Conservation (phyloP, 202 grass and related monocot species). For the Setaria viridis region DNA sequence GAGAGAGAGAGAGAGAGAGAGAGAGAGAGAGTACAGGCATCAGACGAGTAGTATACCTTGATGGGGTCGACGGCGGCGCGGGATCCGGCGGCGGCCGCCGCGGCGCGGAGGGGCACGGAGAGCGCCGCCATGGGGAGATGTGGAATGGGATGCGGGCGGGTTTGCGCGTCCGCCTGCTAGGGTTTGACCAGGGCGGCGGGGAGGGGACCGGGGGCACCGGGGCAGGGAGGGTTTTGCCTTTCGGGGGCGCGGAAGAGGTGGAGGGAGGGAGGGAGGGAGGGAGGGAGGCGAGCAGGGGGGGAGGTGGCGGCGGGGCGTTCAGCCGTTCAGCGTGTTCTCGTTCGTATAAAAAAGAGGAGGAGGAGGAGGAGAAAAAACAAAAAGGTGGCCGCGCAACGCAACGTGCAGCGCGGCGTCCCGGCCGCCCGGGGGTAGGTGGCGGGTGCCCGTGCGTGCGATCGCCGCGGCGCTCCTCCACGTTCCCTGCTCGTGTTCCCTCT, state of each 20-base stretch:
- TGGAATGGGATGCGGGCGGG: background rate
- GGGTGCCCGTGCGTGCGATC: background rate
- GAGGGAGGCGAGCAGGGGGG: background rate
- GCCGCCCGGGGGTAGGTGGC: background rate
- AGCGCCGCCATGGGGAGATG: slow-evolving; percentile 56
- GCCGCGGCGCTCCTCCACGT: background rate
- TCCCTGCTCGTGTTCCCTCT: background rate
- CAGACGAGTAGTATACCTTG: slow-evolving; percentile 46
- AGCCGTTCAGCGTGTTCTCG: background rate
- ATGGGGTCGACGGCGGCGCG: slow-evolving; percentile 45
- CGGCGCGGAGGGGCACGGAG: slow-evolving; percentile 65
- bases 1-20: no score
- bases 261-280: background rate
- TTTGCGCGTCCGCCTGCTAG: background rate
- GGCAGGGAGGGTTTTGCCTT: slow-evolving; percentile 6
- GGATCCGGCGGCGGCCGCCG: slow-evolving; percentile 53
- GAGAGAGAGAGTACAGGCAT: background rate
- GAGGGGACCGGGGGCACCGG: background rate
- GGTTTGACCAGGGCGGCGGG: slow-evolving; percentile 34
- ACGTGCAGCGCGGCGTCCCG: background rate
- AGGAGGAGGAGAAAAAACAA: background rate
- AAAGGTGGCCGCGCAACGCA: slow-evolving; percentile 1
- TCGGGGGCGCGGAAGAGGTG: slow-evolving; percentile 33
- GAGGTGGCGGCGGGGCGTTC: slow-evolving; percentile 3
- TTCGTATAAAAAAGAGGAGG: slow-evolving; percentile 10